Conservation (phyloP, 108 stramenopile species). For the Stephanodiscus triporus region DNA sequence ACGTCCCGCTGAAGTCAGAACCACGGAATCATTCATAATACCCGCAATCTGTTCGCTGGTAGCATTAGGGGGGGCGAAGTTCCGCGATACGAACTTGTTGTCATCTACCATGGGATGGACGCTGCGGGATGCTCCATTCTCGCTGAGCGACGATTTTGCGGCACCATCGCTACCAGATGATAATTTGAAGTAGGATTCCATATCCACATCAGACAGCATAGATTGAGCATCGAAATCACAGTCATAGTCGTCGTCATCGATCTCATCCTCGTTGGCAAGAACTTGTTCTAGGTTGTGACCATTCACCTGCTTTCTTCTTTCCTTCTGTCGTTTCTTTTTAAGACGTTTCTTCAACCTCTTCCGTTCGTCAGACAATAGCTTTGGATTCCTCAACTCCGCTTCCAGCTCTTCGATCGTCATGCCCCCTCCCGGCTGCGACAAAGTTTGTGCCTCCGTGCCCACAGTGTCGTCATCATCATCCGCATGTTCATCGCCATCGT, state of each 20-base stretch:
- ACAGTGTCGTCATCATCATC: conserved; percentile 25
- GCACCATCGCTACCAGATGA: background rate
- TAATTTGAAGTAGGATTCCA: conserved; percentile 39
- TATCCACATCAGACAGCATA: conserved; percentile 59
- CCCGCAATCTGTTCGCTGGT: conserved; percentile 58
- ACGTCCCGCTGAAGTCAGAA: conserved; percentile 43
- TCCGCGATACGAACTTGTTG: conserved; percentile 67
- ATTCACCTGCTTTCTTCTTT: conserved; percentile 55
- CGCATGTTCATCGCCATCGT: conserved; percentile 33
- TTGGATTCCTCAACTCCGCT: conserved; percentile 8
- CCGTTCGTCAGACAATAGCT: conserved; percentile 46
- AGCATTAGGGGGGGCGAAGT: conserved; percentile 62
- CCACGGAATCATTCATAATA: conserved; percentile 61
- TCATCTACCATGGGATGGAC: conserved; percentile 54
- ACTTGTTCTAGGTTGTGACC: conserved; percentile 41
- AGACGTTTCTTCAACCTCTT: conserved; percentile 64
- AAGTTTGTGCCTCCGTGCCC: background rate
- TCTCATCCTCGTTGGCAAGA: conserved; percentile 44
- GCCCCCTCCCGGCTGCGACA: conserved; percentile 1
- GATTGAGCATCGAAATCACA: conserved; percentile 41
- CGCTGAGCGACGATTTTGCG: conserved; percentile 8
- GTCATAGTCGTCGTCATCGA: conserved; percentile 51
- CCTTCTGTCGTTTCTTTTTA: conserved; percentile 75
- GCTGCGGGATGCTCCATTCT: conserved; percentile 34
- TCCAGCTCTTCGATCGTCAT: conserved; percentile 11